Conservation (phyloP, 2,329 filamentous ascomycete species). For the Endothia cerciana region DNA sequence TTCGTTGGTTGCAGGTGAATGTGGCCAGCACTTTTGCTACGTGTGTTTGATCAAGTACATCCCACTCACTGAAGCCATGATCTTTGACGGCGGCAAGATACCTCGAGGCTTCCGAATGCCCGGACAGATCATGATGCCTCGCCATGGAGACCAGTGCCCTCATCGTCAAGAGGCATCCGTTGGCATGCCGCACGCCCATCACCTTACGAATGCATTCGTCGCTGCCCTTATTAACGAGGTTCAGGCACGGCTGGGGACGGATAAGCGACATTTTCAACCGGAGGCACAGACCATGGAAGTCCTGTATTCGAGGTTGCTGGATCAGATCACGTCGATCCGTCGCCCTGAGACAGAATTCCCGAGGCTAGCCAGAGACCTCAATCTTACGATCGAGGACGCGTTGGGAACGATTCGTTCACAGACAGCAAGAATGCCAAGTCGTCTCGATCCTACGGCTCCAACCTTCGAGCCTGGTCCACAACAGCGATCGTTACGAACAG, state of each 20-base stretch:
- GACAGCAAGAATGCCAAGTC: background rate
- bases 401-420: background rate
- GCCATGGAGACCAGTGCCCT: background rate
- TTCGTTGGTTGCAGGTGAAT: background rate
- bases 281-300: background rate
- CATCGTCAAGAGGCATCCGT: background rate
- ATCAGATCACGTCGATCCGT: background rate
- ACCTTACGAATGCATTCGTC: background rate
- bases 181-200: background rate
- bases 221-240: background rate
- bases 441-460: background rate
- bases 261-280: background rate
- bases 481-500: background rate
- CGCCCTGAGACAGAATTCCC: background rate
- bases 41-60: conserved; percentile 3
- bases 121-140: conserved; percentile 3
- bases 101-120: background rate
- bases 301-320: background rate
- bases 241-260: background rate
- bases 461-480: background rate
- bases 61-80: background rate
- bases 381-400: background rate
- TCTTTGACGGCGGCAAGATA: background rate
- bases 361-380: background rate
- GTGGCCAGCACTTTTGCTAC: conserved; percentile 12